Evolutionary conservation across 2,329 filamentous ascomycete species (phyloP), one percentile per base, ranked within the genome.

Genomic region (Thielaviopsis populi): DNA sequence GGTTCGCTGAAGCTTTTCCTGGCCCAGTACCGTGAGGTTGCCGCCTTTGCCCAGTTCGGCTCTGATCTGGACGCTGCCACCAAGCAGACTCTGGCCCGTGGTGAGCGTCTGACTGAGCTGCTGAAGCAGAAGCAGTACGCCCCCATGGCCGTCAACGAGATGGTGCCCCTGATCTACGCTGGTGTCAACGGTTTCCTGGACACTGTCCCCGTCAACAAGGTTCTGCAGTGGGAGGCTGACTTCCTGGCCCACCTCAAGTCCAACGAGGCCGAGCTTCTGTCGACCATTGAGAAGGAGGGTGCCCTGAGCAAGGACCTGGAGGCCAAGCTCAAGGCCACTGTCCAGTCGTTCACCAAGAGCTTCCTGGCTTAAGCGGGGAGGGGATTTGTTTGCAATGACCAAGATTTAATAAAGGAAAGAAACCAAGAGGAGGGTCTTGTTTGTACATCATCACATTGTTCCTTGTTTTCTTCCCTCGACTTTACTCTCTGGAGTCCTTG

Each of bases 111-210:
- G 75, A 96, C 92, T 72, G 92, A 97, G 85, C 89, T 96, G 70
- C 88, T 96, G 74, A 97, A 97, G 88, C 94, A 99, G 85, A 96
- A 96, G 86, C 94, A 99, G 82, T 99, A 97, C 85, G 87, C 84
- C 58, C 94, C 94, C 73, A 96, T 96, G 91, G 89, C 90, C 71
- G 92, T 97, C 75, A 94, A 95, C 83, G 92, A 99, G 83, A 97
- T 97, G 92, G 94, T 99, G 82, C 94, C 94, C 71, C 86, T 99
- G 71, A 97, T 99, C 84, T 99, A 84, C 80, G 92, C 94, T 70
- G 94, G 94, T 95, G 90, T 99, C 81, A 97, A 97, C 80, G 94
- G 94, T 82, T 80, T 83, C 80, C 86, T 99, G 70, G 94, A 99
- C 81, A 75, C 69, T 71, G 83, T 99, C 70, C 94, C 94, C 69